phyloP scores from a whole-genome alignment of 306 rosid species.

The Amphicarpaea edgeworthii region DNA sequence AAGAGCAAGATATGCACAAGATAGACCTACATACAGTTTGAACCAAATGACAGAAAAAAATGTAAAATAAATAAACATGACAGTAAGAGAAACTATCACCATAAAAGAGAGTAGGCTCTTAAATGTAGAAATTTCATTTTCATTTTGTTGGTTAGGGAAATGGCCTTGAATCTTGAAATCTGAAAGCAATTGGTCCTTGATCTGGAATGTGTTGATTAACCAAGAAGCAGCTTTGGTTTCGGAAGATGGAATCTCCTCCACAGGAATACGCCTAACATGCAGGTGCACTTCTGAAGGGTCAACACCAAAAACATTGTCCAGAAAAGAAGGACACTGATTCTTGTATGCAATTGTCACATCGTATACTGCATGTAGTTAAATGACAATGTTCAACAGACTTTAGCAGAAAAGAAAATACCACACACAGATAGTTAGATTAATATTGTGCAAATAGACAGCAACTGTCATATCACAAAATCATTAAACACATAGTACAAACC shows the following conservation, averaged over 20 bases:
- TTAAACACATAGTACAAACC: background rate
- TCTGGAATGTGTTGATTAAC: conserved; percentile 68
- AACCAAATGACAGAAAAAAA: conserved; percentile 75
- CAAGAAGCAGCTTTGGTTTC: conserved; percentile 68
- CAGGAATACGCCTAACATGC: conserved; percentile 72
- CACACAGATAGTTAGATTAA: background rate
- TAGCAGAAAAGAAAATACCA: background rate
- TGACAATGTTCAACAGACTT: conserved; percentile 29
- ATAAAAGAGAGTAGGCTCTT: conserved; percentile 61
- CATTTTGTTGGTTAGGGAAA: conserved; percentile 66
- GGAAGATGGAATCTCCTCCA: conserved; percentile 67
- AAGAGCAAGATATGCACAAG: conserved; percentile 82
- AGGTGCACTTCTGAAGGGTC: conserved; percentile 96
- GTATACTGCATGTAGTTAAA: conserved; percentile 69
- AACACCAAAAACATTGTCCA: conserved; percentile 89
- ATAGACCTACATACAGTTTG: conserved; percentile 70
- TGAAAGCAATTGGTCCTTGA: conserved; percentile 63
- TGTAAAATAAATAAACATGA: conserved; percentile 63
- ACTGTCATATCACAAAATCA: conserved; percentile 15
- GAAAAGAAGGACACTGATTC: conserved; percentile 78
- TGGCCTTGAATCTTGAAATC: conserved; percentile 67
- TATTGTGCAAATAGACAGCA: background rate
- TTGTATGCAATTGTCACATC: conserved; percentile 84
- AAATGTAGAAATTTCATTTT: conserved; percentile 63
- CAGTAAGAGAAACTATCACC: conserved; percentile 62